Evolutionary conservation across 2,329 filamentous ascomycete species (phyloP), one percentile per base, ranked within the genome.

Genomic region (Nigrospora oryzae): DNA sequence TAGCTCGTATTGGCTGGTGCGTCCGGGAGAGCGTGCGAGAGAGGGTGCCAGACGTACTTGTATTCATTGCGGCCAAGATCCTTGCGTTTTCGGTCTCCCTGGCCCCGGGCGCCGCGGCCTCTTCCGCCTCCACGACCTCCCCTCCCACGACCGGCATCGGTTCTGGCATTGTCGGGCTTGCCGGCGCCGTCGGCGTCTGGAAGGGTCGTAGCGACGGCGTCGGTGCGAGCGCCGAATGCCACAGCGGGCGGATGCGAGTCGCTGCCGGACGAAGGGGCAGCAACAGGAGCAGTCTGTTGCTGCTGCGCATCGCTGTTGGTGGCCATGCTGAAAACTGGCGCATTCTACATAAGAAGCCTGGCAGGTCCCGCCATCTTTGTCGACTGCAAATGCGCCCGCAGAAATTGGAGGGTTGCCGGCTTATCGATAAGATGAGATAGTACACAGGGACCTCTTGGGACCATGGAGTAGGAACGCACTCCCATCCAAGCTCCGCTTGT

Each of bases 1-100:
- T 57, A 61, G 58, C 43, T 51, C 41, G 48, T 38, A 53, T 60
- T 57, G 56, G 55, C 45, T 51, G 52, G 16, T 46, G 48, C 41
- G 40, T 48, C 40, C 37, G 16, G 35, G 46, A 43, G 23, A 5
- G 23, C 23, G 30, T 36, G 12, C 36, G 28, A 30, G 23, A 43
- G 42, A 28, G 28, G 36, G 23, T 11, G 19, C 23, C 38, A 10
- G 19, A 37, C 51, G 49, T 48, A 60, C 57, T 43, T 44, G 3
- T 56, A 47, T 5, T 45, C 52, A 5, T 51, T 45, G 31, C 47
- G 44, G 5, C 46, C 46, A 16, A 45, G 44, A 4, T 48, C 43
- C 35, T 50, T 51, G 41, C 51, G 51, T 40, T 56, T 56, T 31
- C 17, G n/a, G 16, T 48, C 38, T 35, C 37, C 40, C 17, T 28